Conservation (phyloP, 768 basidiomycete genomes). For the Lactifluus subvellereus region DNA sequence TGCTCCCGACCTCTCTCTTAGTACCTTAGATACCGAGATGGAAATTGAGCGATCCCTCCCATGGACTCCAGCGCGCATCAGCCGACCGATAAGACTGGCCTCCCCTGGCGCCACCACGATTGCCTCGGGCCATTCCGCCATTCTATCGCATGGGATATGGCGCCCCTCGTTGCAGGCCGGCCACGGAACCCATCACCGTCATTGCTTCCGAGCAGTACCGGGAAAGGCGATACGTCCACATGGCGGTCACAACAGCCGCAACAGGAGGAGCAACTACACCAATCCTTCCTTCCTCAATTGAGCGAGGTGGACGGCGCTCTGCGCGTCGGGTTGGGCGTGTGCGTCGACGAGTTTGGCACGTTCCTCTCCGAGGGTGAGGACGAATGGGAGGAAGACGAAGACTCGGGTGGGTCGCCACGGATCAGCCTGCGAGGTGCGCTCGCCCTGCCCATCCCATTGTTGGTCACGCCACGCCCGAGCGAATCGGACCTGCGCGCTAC, state of each 20-base stretch:
- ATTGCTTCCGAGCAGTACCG: constrained; percentile 2
- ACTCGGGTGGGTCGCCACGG: not conserved
- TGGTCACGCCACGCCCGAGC: constrained; percentile 17
- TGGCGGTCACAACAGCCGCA: not conserved
- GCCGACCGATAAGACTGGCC: not conserved
- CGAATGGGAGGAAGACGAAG: not conserved
- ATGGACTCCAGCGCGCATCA: constrained; percentile 12
- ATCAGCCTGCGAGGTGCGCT: constrained; percentile 22
- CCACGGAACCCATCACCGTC: constrained; percentile 21
- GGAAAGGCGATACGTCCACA: not conserved
- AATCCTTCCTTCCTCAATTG: constrained; percentile 17
- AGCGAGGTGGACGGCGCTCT: constrained; percentile 5
- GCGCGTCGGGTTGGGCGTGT: constrained; percentile 1
- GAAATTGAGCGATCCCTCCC: constrained; percentile 10
- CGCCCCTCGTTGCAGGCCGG: not conserved
- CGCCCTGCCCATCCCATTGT: constrained; percentile 22
- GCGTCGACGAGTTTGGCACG: constrained; percentile 21
- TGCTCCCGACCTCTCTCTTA: constrained; percentile 12
- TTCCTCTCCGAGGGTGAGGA: constrained; percentile 13
- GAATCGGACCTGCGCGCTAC: constrained; percentile 1
- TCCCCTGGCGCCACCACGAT: constrained; percentile 17
- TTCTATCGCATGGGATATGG: not conserved
- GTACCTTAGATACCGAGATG: constrained; percentile 10
- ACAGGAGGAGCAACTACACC: not conserved
- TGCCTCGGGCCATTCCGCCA: constrained; percentile 17